Evolutionary conservation across 306 rosid species (phyloP), one percentile per base, ranked within the genome.

Genomic region (Senna siamea): DNA sequence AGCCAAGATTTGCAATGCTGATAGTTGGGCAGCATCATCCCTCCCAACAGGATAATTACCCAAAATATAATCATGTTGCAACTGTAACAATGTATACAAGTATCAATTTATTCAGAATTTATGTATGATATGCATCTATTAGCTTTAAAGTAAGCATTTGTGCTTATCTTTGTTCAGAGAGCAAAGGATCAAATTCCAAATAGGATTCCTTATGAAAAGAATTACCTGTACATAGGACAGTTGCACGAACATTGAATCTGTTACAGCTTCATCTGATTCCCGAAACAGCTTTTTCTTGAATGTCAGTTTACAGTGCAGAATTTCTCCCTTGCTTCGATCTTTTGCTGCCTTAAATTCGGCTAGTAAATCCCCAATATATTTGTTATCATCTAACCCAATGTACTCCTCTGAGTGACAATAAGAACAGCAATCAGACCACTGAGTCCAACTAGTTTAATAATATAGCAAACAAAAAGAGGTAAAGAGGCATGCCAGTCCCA

Each of bases 1-100:
- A 70, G 90, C 97, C 70, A 90, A 81, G 69, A 90, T 90, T 81
- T 93, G 98, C 81, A 93, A 78, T 60, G 98, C 97, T 66, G 98
- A 93, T 65, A 93, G 87, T 82, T 87, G 93, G 9, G 96, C 87
- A 59, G 98, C 97, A 80, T 93, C 98, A 7, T 90, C 98, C 55
- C 93, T 87, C 82, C 98, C 97, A 73, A 93, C 90, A 64, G 98
- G 98, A 83, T 90, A 93, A 74, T 93, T 90, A 7, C 98, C 98
- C 84, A 86, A 81, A 81, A 90, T 83, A 81, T 93, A 93, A 88
- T 93, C 98, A 80, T 90, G 97, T 62, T 93, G 98, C 82, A 93
- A 79, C 98, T 93, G 98, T 32, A 82, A 80, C 44, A 75, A 80
- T 6, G 78, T 74, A 76, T 58, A 51, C 81, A 68, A 7, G 43